Evolutionary conservation across 352 stramenopile species (phyloP), one percentile per base, ranked within the genome.

Genomic region (Halophytophthora polymorphica): DNA sequence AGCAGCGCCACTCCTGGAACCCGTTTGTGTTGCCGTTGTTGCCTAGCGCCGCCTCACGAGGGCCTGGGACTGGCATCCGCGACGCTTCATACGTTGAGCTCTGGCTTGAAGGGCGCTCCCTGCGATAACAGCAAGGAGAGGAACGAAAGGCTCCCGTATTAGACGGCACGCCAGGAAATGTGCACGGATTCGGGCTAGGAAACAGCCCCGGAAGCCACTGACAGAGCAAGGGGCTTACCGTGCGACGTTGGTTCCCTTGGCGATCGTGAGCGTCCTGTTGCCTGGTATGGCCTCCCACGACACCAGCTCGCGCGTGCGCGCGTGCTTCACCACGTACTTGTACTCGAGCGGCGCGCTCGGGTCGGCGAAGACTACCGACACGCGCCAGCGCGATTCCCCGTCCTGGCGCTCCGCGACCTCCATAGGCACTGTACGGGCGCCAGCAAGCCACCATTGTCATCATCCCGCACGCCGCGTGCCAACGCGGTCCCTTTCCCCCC

Each of bases 211-310:
- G n/a, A n/a, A n/a, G n/a, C n/a, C n/a, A n/a, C n/a, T n/a, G n/a
- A n/a, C n/a, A n/a, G n/a, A 50, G 15, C 6, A 7, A 49, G 11
- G 12, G 38, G 72, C 77, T 62, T 69, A 91, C 78, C 70, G 61
- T 18, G 78, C 77, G 4, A 88, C 61, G 23, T 90, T 90, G 4
- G 35, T 53, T 6, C 58, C 67, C 8, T 34, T 54, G 5, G 66
- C 55, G 37, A 80, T 58, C 12, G 72, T 83, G 40, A 85, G 53
- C 53, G 73, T 84, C 47, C 79, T 65, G 47, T 90, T 87, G 23
- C 79, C 79, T 21, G 79, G 79, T 8, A 93, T 61, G 17, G 73
- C 69, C 45, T 93, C 83, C 83, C 83, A 93, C 28, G 77, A 82
- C 18, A 86, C 14, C 10, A 88, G 51, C 33, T 79, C 71, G 6